Conservation (phyloP, 768 basidiomycete genomes). For the Pleurotus eryngii region DNA sequence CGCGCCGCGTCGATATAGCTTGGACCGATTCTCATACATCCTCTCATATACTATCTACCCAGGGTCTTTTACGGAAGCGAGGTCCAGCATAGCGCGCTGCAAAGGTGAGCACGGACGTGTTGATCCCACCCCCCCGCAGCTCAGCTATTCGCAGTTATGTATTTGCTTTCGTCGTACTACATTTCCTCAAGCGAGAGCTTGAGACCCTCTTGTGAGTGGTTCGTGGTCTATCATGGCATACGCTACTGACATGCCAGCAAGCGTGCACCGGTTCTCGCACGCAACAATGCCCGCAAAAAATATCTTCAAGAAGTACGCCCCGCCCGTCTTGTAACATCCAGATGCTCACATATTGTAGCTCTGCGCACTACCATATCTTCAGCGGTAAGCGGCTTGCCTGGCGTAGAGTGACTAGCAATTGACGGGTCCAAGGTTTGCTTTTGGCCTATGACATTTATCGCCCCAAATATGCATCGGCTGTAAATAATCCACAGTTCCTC, state of each 20-base stretch:
- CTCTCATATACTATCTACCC: conserved; percentile 74
- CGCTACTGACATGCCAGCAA: neutral
- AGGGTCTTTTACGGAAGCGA: conserved; percentile 63
- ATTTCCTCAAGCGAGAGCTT: conserved; percentile 89
- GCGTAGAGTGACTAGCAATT: neutral
- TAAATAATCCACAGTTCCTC: conserved; percentile 64
- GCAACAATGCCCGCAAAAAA: conserved; percentile 87
- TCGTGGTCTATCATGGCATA: neutral
- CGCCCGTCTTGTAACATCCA: neutral
- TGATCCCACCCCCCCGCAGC: neutral
- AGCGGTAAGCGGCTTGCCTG: conserved; percentile 39
- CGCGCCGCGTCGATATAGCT: conserved; percentile 39
- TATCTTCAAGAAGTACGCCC: conserved; percentile 83
- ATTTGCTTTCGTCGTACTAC: conserved; percentile 73
- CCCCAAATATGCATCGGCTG: conserved; percentile 65
- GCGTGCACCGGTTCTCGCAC: conserved; percentile 90
- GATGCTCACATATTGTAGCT: conserved; percentile 44
- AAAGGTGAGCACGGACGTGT: conserved; percentile 48
- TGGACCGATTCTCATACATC: conserved; percentile 89
- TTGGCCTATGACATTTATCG: conserved; percentile 82
- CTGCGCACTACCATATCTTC: conserved; percentile 83
- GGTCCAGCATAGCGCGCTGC: conserved; percentile 73
- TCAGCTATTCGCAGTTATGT: conserved; percentile 42
- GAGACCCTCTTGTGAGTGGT: conserved; percentile 84
- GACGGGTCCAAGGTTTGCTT: conserved; percentile 52